A percentile compares a stretch with the other conserved stretches of the same genome.
phyloP scores from a whole-genome alignment of 345 rosid species.

The Sapria himalayana region DNA sequence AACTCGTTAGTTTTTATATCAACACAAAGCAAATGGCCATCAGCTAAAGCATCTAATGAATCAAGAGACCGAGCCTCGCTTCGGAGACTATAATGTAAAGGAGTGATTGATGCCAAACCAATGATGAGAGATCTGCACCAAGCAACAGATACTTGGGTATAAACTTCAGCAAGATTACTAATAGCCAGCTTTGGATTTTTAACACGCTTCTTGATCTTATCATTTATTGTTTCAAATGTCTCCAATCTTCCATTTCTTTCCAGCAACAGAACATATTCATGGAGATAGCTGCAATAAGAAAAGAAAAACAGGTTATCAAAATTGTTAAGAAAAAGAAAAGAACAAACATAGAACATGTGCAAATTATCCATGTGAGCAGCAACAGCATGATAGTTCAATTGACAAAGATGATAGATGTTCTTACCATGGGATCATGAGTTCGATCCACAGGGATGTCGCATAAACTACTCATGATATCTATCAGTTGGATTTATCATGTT shows the following conservation, averaged over 20 bases:
- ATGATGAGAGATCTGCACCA: constrained; percentile 71
- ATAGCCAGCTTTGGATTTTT: constrained; percentile 78
- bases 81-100: constrained; percentile 22
- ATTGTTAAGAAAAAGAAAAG: not conserved
- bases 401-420: no score
- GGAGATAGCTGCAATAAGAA: constrained; percentile 40
- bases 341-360: constrained; percentile 6
- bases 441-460: no score
- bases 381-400: no score
- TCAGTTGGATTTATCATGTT: no score
- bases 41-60: constrained; percentile 22
- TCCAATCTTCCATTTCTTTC: constrained; percentile 63
- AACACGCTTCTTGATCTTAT: constrained; percentile 72
- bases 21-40: constrained; percentile 38
- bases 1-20: constrained; percentile 49
- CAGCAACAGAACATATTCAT: constrained; percentile 34
- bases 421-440: no score
- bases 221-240: constrained; percentile 66
- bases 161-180: constrained; percentile 61
- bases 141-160: constrained; percentile 80
- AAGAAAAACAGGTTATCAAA: constrained; percentile 6
- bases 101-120: constrained; percentile 62
- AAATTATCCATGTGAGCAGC: not conserved
- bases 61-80: constrained; percentile 21
- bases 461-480: no score